Percentiles rank a stretch among this genome's conserved stretches.
Conservation (phyloP, 768 basidiomycete species). For the Tulasnella sp. region DNA sequence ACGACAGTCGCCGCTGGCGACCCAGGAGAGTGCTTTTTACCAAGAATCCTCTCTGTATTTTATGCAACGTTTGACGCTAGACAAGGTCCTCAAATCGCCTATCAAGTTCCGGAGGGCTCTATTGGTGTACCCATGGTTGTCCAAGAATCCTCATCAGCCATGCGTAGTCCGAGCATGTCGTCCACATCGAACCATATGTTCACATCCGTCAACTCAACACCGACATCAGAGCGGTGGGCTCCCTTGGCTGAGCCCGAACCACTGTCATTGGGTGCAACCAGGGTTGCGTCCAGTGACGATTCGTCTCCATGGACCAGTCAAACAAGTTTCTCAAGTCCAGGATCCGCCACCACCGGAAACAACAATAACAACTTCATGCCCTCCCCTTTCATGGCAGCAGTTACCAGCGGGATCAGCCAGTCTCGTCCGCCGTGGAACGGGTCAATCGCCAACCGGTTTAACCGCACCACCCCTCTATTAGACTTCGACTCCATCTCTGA, state of each 20-base stretch:
- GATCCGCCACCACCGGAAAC: not conserved
- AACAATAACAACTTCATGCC: not conserved
- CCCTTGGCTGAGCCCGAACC: slow-evolving; percentile 12
- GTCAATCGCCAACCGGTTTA: slow-evolving; percentile 3
- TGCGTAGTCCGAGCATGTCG: slow-evolving; percentile 13
- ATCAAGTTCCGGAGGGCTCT: slow-evolving; percentile 88
- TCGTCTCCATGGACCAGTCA: not conserved
- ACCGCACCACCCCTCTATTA: slow-evolving; percentile 40
- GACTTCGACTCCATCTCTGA: slow-evolving; percentile 86
- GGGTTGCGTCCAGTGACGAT: slow-evolving; percentile 16
- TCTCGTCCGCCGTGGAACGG: not conserved
- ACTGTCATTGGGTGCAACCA: slow-evolving; percentile 1
- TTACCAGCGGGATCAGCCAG: not conserved
- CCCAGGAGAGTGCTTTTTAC: slow-evolving; percentile 5
- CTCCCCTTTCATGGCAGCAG: not conserved
- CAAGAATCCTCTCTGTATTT: slow-evolving; percentile 53
- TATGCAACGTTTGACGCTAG: slow-evolving; percentile 84
- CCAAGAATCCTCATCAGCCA: slow-evolving; percentile 23
- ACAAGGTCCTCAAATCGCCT: slow-evolving; percentile 80
- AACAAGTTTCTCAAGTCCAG: slow-evolving; percentile 2
- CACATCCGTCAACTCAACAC: slow-evolving; percentile 28
- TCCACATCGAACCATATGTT: slow-evolving; percentile 8
- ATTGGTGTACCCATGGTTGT: slow-evolving; percentile 40
- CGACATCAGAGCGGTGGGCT: slow-evolving; percentile 13
- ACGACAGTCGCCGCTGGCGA: not conserved